These are phyloP conservation scores for Dactylella cylindrospora DNA, from an alignment of 2,329 filamentous ascomycete species.

Conservation along the genomic window DNA sequence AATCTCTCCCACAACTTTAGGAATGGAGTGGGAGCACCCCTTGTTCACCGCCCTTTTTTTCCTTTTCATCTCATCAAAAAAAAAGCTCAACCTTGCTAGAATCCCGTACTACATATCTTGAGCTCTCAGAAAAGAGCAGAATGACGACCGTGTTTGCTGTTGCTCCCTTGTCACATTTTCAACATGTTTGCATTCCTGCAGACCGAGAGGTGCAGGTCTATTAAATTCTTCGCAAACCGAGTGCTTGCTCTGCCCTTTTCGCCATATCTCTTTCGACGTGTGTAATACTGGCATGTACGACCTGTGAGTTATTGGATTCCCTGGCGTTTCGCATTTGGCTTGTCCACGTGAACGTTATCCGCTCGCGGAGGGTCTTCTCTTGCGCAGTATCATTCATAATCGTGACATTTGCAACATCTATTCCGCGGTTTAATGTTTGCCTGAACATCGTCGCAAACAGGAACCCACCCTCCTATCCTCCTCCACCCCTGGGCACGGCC, in stretches of 20 bases:
- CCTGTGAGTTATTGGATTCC: too few species aligned
- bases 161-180: slow-evolving; percentile 10
- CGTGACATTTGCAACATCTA: slow-evolving; percentile 7
- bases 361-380: too few species aligned
- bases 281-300: too few species aligned
- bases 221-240: slow-evolving; percentile 11
- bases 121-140: too few species aligned
- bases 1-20: slow-evolving; percentile 34
- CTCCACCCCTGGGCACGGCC: background rate
- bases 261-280: slow-evolving; percentile 23
- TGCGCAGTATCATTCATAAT: too few species aligned
- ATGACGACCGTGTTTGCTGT: slow-evolving; percentile 14
- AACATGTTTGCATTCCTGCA: slow-evolving; percentile 34
- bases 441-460: slow-evolving; percentile 41
- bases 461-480: slow-evolving; percentile 5
- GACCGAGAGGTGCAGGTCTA: too few species aligned
- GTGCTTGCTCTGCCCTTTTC: slow-evolving; percentile 6
- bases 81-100: slow-evolving; percentile 5
- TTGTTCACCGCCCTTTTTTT: slow-evolving; percentile 17
- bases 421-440: slow-evolving; percentile 28
- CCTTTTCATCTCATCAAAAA: too few species aligned
- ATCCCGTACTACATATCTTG: too few species aligned
- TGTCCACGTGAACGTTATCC: slow-evolving; percentile 13
- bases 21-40: slow-evolving; percentile 39
- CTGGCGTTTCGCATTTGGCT: slow-evolving; percentile 25